Evolutionary conservation across 2,329 filamentous ascomycete species (phyloP), one percentile per base, ranked within the genome.

Genomic region (Ceratocystiopsis sp.): DNA sequence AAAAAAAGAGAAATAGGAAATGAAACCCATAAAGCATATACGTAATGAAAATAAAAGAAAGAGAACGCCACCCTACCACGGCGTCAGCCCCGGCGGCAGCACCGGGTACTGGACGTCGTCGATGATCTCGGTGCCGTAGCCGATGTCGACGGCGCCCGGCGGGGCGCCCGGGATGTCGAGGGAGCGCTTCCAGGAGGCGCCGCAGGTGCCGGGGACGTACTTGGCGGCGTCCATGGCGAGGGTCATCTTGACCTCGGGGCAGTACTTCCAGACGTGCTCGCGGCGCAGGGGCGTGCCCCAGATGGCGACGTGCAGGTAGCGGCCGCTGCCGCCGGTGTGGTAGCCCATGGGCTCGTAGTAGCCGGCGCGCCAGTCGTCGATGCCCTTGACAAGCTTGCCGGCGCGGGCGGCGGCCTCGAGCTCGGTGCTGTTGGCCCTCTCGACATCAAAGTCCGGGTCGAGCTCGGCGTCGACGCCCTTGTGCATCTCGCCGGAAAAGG

Each of bases 261-360:
- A 74, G 54, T 74, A 74, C 25, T 65, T 59, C 65, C 67, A 73
- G 37, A 74, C 66, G 46, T 71, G 64, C 46, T 61, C 61, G 21
- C 71, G 58, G 52, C 60, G 51, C 47, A 62, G 58, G 0, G 63
- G 64, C 5, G 58, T 63, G 21, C 67, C 66, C 69, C 69, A 75
- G 36, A 73, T 63, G 1, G 55, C 57, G 12, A 51, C 46, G 46
- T 69, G 65, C 16, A 73, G 55, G 42, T 53, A 61, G 13, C 52
- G 52, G 40, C 71, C 70, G 43, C 63, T 64, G 9, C 64, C 64
- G 18, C 69, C 69, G 1, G 67, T 69, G 52, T 75, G 71, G 53
- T 71, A 75, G 37, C 71, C 71, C 70, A 75, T 71, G 14, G 71
- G 71, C 52, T 71, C 63, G 52, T 72, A 72, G 50, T 64, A 66